A percentile compares a stretch with the other conserved stretches of the same genome.
phyloP scores from a whole-genome alignment of 345 rosid species.

The Camelina laxa region DNA sequence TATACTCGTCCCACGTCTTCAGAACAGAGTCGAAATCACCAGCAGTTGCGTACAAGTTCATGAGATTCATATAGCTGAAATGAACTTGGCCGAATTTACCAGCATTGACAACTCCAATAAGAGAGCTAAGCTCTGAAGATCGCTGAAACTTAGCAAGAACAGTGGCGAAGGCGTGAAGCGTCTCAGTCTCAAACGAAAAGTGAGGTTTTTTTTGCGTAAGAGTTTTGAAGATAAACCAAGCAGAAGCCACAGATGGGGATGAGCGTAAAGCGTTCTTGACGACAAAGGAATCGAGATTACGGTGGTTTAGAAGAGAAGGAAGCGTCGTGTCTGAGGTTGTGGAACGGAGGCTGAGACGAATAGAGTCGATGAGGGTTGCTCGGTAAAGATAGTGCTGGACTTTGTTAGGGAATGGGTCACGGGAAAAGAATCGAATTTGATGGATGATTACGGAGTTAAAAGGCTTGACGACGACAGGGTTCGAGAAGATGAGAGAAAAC shows the following conservation, averaged over 20 bases:
- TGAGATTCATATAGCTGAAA: constrained; percentile 71
- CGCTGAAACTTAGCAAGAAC: constrained; percentile 69
- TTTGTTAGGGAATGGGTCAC: constrained; percentile 78
- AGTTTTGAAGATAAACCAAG: constrained; percentile 57
- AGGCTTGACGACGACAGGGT: constrained; percentile 23
- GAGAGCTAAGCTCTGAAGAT: constrained; percentile 53
- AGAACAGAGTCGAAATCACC: constrained; percentile 69
- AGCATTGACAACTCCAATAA: constrained; percentile 54
- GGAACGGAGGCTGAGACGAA: constrained; percentile 77
- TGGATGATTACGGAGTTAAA: constrained; percentile 31
- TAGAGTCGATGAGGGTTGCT: constrained; percentile 72
- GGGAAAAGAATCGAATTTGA: constrained; percentile 59
- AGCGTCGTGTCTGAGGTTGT: constrained; percentile 43
- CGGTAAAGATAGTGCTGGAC: constrained; percentile 73
- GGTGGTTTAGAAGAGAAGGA: constrained; percentile 52
- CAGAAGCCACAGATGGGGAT: constrained; percentile 69
- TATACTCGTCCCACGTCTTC: constrained; percentile 61
- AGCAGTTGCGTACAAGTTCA: constrained; percentile 63
- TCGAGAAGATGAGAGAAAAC: constrained; percentile 45
- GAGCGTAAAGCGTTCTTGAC: constrained; percentile 73
- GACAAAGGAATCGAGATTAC: constrained; percentile 75
- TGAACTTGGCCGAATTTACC: constrained; percentile 54
- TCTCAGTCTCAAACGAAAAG: constrained; percentile 54
- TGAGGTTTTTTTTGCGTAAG: constrained; percentile 44
- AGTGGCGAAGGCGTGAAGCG: constrained; percentile 69